These are phyloP conservation scores for Trichoderma gracile DNA, from an alignment of 2,329 filamentous ascomycete genomes.

Conservation along the genomic window DNA sequence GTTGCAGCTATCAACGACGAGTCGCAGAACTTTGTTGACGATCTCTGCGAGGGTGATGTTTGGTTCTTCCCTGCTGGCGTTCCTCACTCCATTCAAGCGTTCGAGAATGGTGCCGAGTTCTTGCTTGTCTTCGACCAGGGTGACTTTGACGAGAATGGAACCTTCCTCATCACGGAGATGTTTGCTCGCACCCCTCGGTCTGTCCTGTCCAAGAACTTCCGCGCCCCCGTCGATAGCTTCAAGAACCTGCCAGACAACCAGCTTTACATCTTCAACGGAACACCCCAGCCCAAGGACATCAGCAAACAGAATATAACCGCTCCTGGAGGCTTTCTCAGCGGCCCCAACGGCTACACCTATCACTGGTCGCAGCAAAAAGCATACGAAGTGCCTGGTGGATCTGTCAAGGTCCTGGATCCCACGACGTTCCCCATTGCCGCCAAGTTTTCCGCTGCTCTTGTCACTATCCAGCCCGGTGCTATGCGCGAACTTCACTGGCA, in stretches of 20 bases:
- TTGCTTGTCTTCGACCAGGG: slow-evolving; percentile 62
- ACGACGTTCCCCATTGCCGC: slow-evolving; percentile 57
- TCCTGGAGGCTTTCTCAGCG: slow-evolving; percentile 45
- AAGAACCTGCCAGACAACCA: slow-evolving; percentile 49
- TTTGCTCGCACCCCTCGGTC: slow-evolving; percentile 52
- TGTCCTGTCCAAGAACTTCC: slow-evolving; percentile 58
- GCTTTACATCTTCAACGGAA: slow-evolving; percentile 57
- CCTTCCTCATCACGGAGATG: slow-evolving; percentile 58
- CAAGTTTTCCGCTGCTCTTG: slow-evolving; percentile 57
- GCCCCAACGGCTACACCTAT: slow-evolving; percentile 48
- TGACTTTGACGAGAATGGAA: slow-evolving; percentile 59
- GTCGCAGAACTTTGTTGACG: slow-evolving; percentile 46
- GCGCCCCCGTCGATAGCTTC: slow-evolving; percentile 49
- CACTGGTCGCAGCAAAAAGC: slow-evolving; percentile 55
- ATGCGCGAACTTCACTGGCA: slow-evolving; percentile 68
- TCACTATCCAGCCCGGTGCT: slow-evolving; percentile 61
- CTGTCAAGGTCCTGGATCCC: slow-evolving; percentile 61
- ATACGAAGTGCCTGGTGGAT: slow-evolving; percentile 55
- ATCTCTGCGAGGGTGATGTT: slow-evolving; percentile 47
- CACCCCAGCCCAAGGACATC: slow-evolving; percentile 48
- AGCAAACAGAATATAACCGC: slow-evolving; percentile 50
- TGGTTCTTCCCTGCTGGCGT: slow-evolving; percentile 56
- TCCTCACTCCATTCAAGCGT: slow-evolving; percentile 55
- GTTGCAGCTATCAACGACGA: slow-evolving; percentile 55
- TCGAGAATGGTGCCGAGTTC: slow-evolving; percentile 58